Percentiles rank a stretch among this genome's conserved stretches.
Evolutionary conservation across 768 basidiomycete species (phyloP).

Genomic region (Mycena filopes): DNA sequence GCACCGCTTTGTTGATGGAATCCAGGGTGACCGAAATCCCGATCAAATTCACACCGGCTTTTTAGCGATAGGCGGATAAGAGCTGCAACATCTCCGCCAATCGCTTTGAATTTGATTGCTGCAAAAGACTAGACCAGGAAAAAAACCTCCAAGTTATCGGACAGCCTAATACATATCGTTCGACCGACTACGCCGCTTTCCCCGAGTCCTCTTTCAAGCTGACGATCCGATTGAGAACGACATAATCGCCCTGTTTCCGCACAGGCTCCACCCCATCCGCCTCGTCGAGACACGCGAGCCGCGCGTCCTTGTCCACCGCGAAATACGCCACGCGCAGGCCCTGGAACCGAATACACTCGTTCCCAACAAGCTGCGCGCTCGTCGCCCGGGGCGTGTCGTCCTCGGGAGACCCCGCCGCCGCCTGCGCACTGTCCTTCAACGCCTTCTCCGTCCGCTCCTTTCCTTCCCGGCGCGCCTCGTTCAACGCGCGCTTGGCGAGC

Average conservation of each 20-base stretch:
- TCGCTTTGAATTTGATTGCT: too few species aligned
- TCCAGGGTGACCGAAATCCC: background rate
- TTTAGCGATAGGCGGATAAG: too few species aligned
- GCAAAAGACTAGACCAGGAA: too few species aligned
- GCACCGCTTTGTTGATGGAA: too few species aligned
- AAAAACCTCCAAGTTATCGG: too few species aligned
- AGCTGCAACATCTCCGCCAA: too few species aligned
- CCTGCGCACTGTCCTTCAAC: slow-evolving; percentile 54
- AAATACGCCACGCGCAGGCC: slow-evolving; percentile 97
- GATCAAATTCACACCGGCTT: background rate
- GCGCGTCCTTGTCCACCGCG: slow-evolving; percentile 88
- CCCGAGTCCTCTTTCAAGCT: slow-evolving; percentile 94
- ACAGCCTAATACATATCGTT: too few species aligned
- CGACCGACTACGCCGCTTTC: slow-evolving; percentile 51
- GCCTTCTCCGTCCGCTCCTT: slow-evolving; percentile 71
- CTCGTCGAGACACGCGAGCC: slow-evolving; percentile 71
- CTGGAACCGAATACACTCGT: slow-evolving; percentile 96
- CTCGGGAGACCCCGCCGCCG: slow-evolving; percentile 43
- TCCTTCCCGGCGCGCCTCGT: slow-evolving; percentile 74
- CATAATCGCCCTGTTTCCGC: slow-evolving; percentile 74
- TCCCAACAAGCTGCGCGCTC: slow-evolving; percentile 83
- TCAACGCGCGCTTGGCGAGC: slow-evolving; percentile 75
- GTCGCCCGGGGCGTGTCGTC: slow-evolving; percentile 78
- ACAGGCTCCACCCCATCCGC: slow-evolving; percentile 52
- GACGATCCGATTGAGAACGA: slow-evolving; percentile 93